phyloP scores from a whole-genome alignment of 768 basidiomycete species.

The Phlegmacium glaucopus region DNA sequence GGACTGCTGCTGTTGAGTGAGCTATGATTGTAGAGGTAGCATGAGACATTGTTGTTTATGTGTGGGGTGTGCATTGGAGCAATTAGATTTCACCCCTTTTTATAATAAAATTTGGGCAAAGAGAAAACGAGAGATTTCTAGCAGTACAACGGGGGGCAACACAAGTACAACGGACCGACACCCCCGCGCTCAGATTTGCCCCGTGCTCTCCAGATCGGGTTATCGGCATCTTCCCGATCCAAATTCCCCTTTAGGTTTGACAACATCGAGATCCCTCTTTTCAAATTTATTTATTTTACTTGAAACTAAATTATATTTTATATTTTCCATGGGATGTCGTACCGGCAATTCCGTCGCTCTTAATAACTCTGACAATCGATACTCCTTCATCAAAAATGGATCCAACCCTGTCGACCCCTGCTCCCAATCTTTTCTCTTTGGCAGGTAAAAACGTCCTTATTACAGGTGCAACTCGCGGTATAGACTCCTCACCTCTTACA shows the following conservation, averaged over 20 bases:
- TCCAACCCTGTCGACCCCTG: conserved; percentile 44
- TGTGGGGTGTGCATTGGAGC: conserved; percentile 10
- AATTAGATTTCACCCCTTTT: not conserved
- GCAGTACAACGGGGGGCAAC: not conserved
- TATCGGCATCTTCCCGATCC: conserved; percentile 2
- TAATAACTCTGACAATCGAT: not conserved
- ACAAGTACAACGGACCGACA: conserved; percentile 6
- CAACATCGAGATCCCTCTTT: too few relatives aligned
- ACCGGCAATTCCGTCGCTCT: not conserved
- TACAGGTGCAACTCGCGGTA: conserved; percentile 79
- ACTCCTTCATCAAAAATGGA: conserved; percentile 40
- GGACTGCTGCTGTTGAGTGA: conserved; percentile 57
- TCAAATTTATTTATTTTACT: too few relatives aligned
- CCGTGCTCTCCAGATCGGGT: conserved; percentile 7
- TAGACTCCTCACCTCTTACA: conserved; percentile 3
- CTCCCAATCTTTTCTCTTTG: conserved; percentile 65
- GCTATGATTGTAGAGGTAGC: conserved; percentile 49
- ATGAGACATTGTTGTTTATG: conserved; percentile 31
- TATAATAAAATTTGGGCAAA: not conserved
- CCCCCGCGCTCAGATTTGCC: conserved; percentile 1
- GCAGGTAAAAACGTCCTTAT: conserved; percentile 67
- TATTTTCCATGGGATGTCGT: not conserved
- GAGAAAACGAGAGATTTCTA: not conserved
- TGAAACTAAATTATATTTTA: too few relatives aligned
- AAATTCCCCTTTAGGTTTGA: too few relatives aligned